Evolutionary conservation across 192 early-diverging fungal genomes (phyloP).

Genomic region (Coemansia brasiliensis): DNA sequence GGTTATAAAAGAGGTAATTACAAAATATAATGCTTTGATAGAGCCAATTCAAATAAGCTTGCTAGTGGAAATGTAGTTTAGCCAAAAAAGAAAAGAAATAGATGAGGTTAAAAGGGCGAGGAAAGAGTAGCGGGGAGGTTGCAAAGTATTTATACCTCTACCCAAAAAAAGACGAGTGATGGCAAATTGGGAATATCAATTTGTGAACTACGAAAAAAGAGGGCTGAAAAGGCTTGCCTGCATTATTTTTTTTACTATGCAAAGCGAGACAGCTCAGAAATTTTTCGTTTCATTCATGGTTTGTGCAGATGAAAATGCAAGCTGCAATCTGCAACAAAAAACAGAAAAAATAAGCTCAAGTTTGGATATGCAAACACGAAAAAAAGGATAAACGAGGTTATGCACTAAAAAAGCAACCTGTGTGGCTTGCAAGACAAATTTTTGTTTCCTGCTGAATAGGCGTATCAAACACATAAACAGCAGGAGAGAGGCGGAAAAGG

Average conservation of each 20-base stretch:
- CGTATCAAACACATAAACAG: neutral
- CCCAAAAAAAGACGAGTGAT: too few relatives aligned
- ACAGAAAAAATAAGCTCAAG: conserved; percentile 6
- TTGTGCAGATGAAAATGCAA: conserved; percentile 14
- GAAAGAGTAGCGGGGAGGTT: too few relatives aligned
- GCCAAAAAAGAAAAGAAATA: neutral
- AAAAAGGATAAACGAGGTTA: conserved; percentile 11
- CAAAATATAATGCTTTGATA: too few relatives aligned
- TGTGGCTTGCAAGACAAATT: conserved; percentile 13
- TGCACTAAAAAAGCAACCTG: conserved; percentile 10
- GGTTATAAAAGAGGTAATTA: neutral
- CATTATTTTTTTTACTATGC: neutral
- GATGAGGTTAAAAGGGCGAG: neutral
- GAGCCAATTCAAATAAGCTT: too few relatives aligned
- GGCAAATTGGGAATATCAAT: neutral
- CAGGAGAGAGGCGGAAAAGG: neutral
- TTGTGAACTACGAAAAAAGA: neutral
- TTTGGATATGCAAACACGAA: conserved; percentile 7
- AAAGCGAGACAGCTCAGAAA: neutral
- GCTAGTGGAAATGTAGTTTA: too few relatives aligned
- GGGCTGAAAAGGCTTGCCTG: neutral
- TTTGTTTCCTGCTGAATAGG: too few relatives aligned
- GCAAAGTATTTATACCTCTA: neutral
- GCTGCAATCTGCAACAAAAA: conserved; percentile 10
- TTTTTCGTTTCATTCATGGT: neutral